These are phyloP conservation scores for Citrus inodora DNA, from an alignment of 345 rosid genomes.

Conservation along the genomic window DNA sequence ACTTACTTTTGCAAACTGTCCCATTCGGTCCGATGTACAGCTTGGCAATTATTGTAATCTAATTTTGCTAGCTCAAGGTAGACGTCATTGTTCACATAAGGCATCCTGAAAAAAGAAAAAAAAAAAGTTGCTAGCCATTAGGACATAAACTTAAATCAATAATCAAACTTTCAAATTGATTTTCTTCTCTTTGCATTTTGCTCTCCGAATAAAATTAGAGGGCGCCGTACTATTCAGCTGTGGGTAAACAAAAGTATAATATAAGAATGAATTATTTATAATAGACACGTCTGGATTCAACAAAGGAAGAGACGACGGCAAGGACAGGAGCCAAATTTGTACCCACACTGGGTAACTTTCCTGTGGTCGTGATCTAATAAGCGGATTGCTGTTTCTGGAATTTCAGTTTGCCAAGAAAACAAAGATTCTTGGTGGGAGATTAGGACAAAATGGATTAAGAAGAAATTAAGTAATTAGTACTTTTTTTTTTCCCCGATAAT, in stretches of 20 bases:
- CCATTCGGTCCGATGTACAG: conserved; percentile 70
- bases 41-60: conserved; percentile 87
- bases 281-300: neutral
- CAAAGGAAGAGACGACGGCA: neutral
- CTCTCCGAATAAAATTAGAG: neutral
- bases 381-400: neutral
- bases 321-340: neutral
- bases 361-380: neutral
- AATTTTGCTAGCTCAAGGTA: conserved; percentile 78
- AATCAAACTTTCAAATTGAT: neutral
- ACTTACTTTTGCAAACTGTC: conserved; percentile 63
- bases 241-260: neutral
- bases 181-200: neutral
- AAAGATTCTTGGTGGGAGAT: neutral
- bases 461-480: too few species aligned
- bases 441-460: neutral
- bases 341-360: neutral
- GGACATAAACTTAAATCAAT: neutral
- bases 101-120: conserved; percentile 58
- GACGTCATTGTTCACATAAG: conserved; percentile 58
- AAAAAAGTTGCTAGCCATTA: neutral
- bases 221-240: neutral
- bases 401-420: neutral
- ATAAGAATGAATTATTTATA: neutral
- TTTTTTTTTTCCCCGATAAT: too few species aligned